Conservation (phyloP, 2,329 filamentous ascomycete genomes). For the Sporothrix luriei region DNA sequence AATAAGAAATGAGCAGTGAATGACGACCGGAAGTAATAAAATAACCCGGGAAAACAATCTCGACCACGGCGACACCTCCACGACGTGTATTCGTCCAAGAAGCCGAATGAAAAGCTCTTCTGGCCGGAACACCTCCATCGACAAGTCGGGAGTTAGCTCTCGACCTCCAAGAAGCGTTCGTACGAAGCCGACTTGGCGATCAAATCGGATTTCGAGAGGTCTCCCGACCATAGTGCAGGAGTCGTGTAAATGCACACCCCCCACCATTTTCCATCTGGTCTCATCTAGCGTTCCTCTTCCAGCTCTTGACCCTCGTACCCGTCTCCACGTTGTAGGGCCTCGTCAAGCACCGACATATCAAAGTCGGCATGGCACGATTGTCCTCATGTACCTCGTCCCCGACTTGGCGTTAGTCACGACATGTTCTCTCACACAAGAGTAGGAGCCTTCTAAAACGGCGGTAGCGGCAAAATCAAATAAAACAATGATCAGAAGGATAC, state of each 20-base stretch:
- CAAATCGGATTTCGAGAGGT: slow-evolving; percentile 13
- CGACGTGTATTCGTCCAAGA: neutral
- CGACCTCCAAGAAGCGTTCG: neutral
- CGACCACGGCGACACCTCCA: neutral
- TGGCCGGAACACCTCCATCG: neutral
- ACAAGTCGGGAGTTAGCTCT: neutral
- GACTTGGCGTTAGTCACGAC: slow-evolving; percentile 15
- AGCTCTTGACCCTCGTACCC: neutral
- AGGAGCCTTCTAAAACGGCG: neutral
- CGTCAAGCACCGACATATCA: slow-evolving; percentile 7
- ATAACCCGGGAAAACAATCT: neutral
- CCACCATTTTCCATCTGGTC: neutral
- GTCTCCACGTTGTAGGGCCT: neutral
- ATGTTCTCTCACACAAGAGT: slow-evolving; percentile 13
- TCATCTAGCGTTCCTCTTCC: neutral
- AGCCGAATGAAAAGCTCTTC: neutral
- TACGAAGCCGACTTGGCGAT: slow-evolving; percentile 2
- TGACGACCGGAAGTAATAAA: neutral
- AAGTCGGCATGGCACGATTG: neutral
- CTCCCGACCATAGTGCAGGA: neutral
- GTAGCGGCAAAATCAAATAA: slow-evolving; percentile 21
- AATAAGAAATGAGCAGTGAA: neutral
- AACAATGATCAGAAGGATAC: neutral
- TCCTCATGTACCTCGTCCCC: neutral
- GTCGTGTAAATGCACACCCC: neutral